Conservation (phyloP, 441 rosid genomes). For the Pelargonium australe region DNA sequence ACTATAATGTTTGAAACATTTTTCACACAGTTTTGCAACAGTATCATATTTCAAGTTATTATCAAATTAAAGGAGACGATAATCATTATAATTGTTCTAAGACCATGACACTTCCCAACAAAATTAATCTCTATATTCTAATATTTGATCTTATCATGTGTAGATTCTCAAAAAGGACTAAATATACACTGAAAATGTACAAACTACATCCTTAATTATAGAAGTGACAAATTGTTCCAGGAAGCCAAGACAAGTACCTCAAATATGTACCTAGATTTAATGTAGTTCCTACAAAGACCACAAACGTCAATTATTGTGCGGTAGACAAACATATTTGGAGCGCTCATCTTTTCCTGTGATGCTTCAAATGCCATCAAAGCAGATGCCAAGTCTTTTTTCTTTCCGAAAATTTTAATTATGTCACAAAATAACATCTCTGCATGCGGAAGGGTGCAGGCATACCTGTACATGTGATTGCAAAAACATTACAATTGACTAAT, state of each 20-base stretch:
- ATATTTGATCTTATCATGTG: background rate
- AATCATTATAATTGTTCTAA: no score
- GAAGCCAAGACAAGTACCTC: slow-evolving; percentile 47
- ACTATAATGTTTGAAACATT: no score
- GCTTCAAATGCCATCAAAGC: slow-evolving; percentile 69
- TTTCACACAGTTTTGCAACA: no score
- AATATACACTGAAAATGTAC: background rate
- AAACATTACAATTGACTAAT: no score
- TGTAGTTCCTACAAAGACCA: slow-evolving; percentile 64
- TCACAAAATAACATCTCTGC: slow-evolving; percentile 59
- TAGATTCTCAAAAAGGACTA: background rate
- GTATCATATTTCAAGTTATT: no score
- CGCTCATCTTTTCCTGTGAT: slow-evolving; percentile 39
- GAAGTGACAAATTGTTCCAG: slow-evolving; percentile 9
- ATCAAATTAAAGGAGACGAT: no score
- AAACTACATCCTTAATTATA: background rate
- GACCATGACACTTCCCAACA: background rate
- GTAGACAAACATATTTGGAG: slow-evolving; percentile 66
- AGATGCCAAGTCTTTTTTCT: slow-evolving; percentile 60
- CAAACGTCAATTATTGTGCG: slow-evolving; percentile 77
- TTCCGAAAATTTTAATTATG: slow-evolving; percentile 66
- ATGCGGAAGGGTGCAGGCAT: slow-evolving; percentile 54
- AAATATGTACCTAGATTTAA: slow-evolving; percentile 70
- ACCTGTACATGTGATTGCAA: slow-evolving; percentile 46
- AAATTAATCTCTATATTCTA: background rate